Base-by-base conservation (phyloP, 768 basidiomycete species). In the Holtermanniella nyarrowii region DNA sequence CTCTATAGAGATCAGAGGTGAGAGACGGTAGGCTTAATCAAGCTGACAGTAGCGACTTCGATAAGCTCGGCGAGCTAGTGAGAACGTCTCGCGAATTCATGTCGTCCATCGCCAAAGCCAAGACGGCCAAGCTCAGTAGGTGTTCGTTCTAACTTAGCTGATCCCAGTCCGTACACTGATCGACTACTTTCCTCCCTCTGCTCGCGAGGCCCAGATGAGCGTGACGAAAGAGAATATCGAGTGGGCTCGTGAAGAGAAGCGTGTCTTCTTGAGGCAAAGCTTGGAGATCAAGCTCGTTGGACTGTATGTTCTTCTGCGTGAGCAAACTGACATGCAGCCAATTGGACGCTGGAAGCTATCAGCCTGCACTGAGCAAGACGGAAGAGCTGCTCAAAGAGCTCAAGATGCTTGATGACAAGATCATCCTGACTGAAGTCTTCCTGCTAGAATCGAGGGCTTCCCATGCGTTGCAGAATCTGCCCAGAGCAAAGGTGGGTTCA, bases 391-490 rank as follows among this genome's bases (percentile, higher is more conserved):
- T 97, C 26, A 83, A 83, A 1, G 95, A 97, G 71, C 79, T 99
- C 18, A 89, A 86, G 72, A 80, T 83, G 22, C 76, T 99, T 23
- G 93, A 99, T 70, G 95, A 97, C 74, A 97, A 97, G 77, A 85
- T 93, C 80, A 86, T 97, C 55, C 77, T 99, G 25, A 96, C 91
- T 2, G 93, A 97, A 68, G 90, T 97, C 0, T 90, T 93, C 62
- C 78, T 99, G 7, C 79, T 97, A 37, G 93, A 99, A 73, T 87
- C 86, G 52, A 75, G 88, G 42, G 88, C 91, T 1, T 88, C 91
- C 65, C 81, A 89, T 54, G 88, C 87, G 1, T 80, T 88, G 50
- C 83, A 83, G 20, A 97, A 97, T 72, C 74, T 90, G 46, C 76
- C 88, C 4, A 90, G 95, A 69, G 79, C 91, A 13, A 97, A 96